These are phyloP conservation scores for Fusarium bactridioides DNA, from an alignment of 2,329 filamentous ascomycete genomes.

Conservation along the genomic window DNA sequence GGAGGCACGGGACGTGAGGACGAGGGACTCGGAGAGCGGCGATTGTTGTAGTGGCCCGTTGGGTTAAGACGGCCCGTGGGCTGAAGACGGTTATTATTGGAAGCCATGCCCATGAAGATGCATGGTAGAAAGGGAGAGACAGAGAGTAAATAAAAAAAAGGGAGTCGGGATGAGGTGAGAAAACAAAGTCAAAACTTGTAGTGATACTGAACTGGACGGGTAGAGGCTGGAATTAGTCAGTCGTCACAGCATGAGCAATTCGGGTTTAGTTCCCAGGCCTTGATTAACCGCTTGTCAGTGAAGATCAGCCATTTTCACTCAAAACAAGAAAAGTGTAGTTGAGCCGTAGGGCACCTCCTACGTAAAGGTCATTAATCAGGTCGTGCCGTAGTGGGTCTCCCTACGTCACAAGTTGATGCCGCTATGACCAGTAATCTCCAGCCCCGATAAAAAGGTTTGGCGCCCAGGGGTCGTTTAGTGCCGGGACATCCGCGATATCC, in stretches of 20 bases:
- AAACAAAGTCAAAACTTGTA: background rate
- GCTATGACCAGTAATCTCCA: constrained; percentile 11
- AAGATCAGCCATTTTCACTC: background rate
- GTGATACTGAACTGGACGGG: background rate
- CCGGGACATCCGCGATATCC: background rate
- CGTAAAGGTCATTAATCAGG: background rate
- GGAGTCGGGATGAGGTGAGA: background rate
- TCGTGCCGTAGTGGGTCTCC: background rate
- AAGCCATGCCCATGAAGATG: constrained; percentile 32
- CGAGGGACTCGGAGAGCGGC: constrained; percentile 30
- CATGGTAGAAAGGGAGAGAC: constrained; percentile 8
- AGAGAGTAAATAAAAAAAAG: background rate
- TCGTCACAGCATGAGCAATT: constrained; percentile 4
- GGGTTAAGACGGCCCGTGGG: constrained; percentile 30
- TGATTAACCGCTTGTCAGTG: constrained; percentile 10
- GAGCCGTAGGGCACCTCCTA: background rate
- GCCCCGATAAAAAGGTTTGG: constrained; percentile 1
- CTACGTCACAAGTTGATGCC: constrained; percentile 5
- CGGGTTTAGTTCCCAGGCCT: background rate
- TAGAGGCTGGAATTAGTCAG: constrained; percentile 27
- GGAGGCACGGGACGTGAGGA: constrained; percentile 8
- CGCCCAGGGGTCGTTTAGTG: background rate
- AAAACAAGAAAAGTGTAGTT: background rate
- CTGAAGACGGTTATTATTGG: constrained; percentile 25
- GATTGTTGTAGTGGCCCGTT: background rate